Conservation (phyloP, 2,329 filamentous ascomycete species). For the Paradendryphiella salina region DNA sequence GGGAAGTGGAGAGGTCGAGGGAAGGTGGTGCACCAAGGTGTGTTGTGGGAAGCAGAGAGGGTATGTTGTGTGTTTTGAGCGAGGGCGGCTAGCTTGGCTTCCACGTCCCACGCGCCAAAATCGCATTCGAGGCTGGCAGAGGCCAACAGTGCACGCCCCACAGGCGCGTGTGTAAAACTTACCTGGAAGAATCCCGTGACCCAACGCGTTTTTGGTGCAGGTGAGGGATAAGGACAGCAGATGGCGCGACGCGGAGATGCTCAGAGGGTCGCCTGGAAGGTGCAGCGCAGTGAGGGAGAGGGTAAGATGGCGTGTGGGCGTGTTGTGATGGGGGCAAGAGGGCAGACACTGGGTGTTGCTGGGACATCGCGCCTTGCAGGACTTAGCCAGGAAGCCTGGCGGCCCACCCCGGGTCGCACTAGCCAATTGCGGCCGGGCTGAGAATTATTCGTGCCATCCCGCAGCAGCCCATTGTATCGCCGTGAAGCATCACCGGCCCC, state of each 20-base stretch:
- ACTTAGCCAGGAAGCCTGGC: conserved; percentile 13
- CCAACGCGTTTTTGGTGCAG: conserved; percentile 30
- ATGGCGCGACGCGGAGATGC: conserved; percentile 3
- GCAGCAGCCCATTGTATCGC: conserved; percentile 24
- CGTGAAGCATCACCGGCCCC: conserved; percentile 19
- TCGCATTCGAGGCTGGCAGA: conserved; percentile 35
- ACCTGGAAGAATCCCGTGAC: conserved; percentile 26
- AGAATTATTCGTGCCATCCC: conserved; percentile 39
- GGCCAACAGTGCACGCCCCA: conserved; percentile 38
- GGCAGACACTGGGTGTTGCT: conserved; percentile 22
- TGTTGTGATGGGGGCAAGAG: conserved; percentile 23
- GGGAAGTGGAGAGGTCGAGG: conserved; percentile 27
- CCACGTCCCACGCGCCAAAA: conserved; percentile 36
- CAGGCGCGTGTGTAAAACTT: conserved; percentile 38
- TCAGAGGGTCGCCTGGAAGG: conserved; percentile 8
- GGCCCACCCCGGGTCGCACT: conserved; percentile 22
- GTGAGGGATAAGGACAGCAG: conserved; percentile 1
- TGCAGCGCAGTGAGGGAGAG: conserved; percentile 16
- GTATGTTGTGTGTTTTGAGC: conserved; percentile 44
- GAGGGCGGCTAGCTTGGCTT: conserved; percentile 31
- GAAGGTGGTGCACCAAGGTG: conserved; percentile 41
- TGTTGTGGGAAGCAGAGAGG: conserved; percentile 41
- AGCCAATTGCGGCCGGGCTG: conserved; percentile 30
- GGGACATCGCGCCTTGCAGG: conserved; percentile 17
- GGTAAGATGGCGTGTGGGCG: conserved; percentile 1